These are phyloP conservation scores for Fusarium secorum DNA, from an alignment of 2,329 filamentous ascomycete species.

Conservation along the genomic window DNA sequence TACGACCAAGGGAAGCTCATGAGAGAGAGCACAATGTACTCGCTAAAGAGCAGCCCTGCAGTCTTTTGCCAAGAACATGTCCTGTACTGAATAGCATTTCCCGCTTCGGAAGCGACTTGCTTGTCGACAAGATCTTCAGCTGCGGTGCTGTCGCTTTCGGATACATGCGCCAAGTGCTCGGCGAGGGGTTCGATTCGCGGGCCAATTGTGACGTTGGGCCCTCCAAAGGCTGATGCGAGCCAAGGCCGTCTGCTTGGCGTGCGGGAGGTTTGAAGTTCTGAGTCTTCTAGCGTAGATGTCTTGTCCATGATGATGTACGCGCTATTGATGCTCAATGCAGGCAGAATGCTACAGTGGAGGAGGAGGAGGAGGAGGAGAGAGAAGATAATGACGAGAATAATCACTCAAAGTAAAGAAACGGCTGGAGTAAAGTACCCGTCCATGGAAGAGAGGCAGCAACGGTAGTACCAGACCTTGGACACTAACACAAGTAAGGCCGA, in stretches of 20 bases:
- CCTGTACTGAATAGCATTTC: constrained; percentile 84
- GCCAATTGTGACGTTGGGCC: constrained; percentile 53
- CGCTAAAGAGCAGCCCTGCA: constrained; percentile 86
- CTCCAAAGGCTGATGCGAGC: constrained; percentile 49
- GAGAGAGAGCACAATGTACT: constrained; percentile 90
- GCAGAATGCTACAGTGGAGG: not conserved
- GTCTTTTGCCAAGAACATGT: constrained; percentile 97
- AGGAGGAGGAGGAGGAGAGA: not conserved
- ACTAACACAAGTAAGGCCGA: not conserved
- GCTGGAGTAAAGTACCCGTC: not conserved
- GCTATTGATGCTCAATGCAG: not conserved
- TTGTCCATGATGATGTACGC: constrained; percentile 9
- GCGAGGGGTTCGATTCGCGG: constrained; percentile 60
- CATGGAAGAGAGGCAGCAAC: not conserved
- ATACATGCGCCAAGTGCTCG: constrained; percentile 44
- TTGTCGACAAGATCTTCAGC: constrained; percentile 58
- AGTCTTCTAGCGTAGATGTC: constrained; percentile 3
- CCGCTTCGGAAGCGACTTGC: constrained; percentile 79
- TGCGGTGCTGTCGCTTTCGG: constrained; percentile 51
- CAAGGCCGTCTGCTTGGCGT: constrained; percentile 33
- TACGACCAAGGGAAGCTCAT: constrained; percentile 97
- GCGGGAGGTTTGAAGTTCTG: constrained; percentile 7
- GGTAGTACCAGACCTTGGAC: not conserved
- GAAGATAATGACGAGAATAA: not conserved
- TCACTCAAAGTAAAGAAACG: not conserved